Evolutionary conservation across 2,329 filamentous ascomycete species (phyloP), one percentile per base, ranked within the genome.

Genomic region (Talaromyces rugulosus): DNA sequence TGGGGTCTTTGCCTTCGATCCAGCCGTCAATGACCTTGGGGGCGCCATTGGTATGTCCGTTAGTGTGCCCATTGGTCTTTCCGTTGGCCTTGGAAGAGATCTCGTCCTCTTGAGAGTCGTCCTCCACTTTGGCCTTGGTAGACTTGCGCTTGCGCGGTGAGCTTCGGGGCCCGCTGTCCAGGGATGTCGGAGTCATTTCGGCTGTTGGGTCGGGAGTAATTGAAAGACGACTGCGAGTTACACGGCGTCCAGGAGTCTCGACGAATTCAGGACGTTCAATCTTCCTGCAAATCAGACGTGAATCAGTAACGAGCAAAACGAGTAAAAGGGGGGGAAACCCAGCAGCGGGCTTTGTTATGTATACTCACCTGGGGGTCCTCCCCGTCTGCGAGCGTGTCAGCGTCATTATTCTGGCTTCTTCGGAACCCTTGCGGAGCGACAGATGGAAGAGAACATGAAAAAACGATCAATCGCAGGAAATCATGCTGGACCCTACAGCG

Each of bases 351-450:
- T 53, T 16, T 23, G 18, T 62, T 40, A 44, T 31, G 60, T 60
- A 67, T 61, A 75, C 77, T 72, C 77, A 83, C 81, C 73, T 81
- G 65, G 81, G 80, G 63, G 80, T 81, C 70, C 79, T 81, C 66
- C 80, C 80, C 66, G 80, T 78, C 71, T 83, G 80, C 51, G 80
- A 82, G 62, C 81, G 79, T 59, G 81, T 83, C 59, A 80, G 66
- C 58, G 76, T 78, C 79, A 81, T 81, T 11, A 30, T 23, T 23
- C 23, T 42, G 50, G 52, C 5, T 30, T 53, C 14, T 50, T 56
- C 61, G 61, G 61, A 59, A 59, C 52, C 61, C 61, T 47, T 56
- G 52, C 28, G 52, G 36, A 33, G 56, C 52, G 53, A 33, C 30
- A 9, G 55, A 28, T 42, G 55, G 18, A 42, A 30, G 14, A 40